Percentiles rank a stretch among this genome's conserved stretches.
Conservation (phyloP, 2,329 filamentous ascomycete genomes). For the Dactylellina parvicollis region DNA sequence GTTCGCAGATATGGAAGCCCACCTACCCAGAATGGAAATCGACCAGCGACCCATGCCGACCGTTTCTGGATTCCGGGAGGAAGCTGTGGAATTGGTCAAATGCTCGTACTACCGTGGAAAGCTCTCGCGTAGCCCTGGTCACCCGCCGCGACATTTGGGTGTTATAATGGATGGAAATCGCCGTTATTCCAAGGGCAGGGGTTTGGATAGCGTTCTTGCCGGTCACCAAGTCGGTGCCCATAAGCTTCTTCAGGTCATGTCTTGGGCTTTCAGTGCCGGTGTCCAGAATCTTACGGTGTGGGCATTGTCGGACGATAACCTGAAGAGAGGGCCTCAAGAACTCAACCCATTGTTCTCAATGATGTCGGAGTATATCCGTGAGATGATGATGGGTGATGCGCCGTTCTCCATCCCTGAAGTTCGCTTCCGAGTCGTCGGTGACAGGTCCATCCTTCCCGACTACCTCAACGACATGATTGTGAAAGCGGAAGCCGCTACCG, state of each 20-base stretch:
- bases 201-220: conserved; percentile 20
- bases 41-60: conserved; percentile 35
- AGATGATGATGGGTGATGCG: conserved; percentile 43
- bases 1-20: conserved; percentile 29
- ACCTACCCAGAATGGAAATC: conserved; percentile 33
- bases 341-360: conserved; percentile 36
- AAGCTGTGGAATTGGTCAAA: conserved; percentile 21
- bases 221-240: conserved; percentile 49
- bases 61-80: conserved; percentile 17
- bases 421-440: conserved; percentile 36
- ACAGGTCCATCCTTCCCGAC: conserved; percentile 37
- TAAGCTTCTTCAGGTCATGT: conserved; percentile 43
- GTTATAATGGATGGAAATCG: conserved; percentile 49
- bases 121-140: conserved; percentile 9
- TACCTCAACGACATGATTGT: conserved; percentile 36
- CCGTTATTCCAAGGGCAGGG: conserved; percentile 29
- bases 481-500: conserved; percentile 30
- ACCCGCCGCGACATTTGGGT: conserved; percentile 36
- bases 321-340: conserved; percentile 41
- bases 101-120: conserved; percentile 46
- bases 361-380: conserved; percentile 44
- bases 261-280: conserved; percentile 37
- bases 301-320: conserved; percentile 46
- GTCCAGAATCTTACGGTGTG: conserved; percentile 40
- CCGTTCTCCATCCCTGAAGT: conserved; percentile 25